phyloP scores from a whole-genome alignment of 2,329 filamentous ascomycete genomes.

The Penicillium sp. region DNA sequence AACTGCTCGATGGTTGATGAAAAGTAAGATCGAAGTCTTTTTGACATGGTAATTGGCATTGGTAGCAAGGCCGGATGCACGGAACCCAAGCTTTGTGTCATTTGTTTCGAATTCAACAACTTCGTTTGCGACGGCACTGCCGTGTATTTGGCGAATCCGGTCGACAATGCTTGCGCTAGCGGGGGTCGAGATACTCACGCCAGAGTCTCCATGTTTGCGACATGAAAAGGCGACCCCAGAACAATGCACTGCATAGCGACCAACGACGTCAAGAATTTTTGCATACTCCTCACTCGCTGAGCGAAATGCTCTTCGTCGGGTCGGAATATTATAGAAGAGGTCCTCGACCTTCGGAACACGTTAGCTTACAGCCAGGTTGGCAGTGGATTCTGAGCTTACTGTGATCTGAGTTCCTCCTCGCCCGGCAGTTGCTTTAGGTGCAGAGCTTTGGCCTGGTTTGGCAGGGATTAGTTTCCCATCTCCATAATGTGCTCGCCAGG shows the following conservation, averaged over 20 bases:
- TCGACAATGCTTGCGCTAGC: slow-evolving; percentile 72
- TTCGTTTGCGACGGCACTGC: slow-evolving; percentile 81
- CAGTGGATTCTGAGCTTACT: slow-evolving; percentile 44
- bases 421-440: slow-evolving; percentile 85
- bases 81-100: slow-evolving; percentile 81
- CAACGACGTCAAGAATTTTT: slow-evolving; percentile 94
- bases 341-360: slow-evolving; percentile 68
- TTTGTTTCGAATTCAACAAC: slow-evolving; percentile 72
- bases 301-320: slow-evolving; percentile 82
- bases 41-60: slow-evolving; percentile 96
- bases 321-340: slow-evolving; percentile 94
- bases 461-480: slow-evolving; percentile 77
- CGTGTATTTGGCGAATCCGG: slow-evolving; percentile 88
- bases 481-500: slow-evolving; percentile 86
- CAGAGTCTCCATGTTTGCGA: slow-evolving; percentile 91
- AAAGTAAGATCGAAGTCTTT: slow-evolving; percentile 81
- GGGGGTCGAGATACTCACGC: slow-evolving; percentile 77
- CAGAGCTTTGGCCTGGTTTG: slow-evolving; percentile 83
- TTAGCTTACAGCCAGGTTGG: background rate
- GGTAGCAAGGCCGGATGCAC: slow-evolving; percentile 75
- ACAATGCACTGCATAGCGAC: slow-evolving; percentile 91
- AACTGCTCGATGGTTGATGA: slow-evolving; percentile 95
- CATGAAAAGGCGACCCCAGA: slow-evolving; percentile 90
- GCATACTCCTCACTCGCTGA: slow-evolving; percentile 94
- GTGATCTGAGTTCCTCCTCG: slow-evolving; percentile 91